Base-by-base conservation (phyloP, 2,329 filamentous ascomycete species). In the Cercospora citrullina region DNA sequence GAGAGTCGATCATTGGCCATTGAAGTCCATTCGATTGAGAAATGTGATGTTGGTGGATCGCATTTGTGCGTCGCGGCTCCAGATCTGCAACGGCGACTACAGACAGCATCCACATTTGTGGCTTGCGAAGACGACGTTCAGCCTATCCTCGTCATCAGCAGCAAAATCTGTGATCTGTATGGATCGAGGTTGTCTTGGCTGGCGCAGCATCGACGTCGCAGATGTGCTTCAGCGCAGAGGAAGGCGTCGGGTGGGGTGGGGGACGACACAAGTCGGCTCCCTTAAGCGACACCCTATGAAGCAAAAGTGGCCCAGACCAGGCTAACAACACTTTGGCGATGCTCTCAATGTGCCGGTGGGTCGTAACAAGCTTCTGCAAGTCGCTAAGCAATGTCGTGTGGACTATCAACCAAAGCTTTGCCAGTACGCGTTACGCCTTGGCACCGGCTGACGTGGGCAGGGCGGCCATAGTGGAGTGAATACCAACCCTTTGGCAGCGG, bases 121-220 rank as follows among this genome's bases (percentile, higher is more conserved):
- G 65, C 59, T 53, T 39, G 21, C 26, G 26, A 31, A 39, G 28
- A 62, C 45, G 58, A 57, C 12, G 23, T 45, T 45, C 18, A 62
- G 57, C 45, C 45, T 57, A 48, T 42, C 31, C 33, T 63, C 60
- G 65, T 63, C 60, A 64, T 67, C 65, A 53, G 65, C 65, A 63
- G 18, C 14, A 67, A 48, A 39, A 6, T 16, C 30, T n/a, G 39
- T 42, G 16, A 18, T 45, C 36, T 60, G 18, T 57, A 30, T 67
- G 65, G 65, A 30, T 57, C 18, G 60, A 21, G 23, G 23, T 33
- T 26, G 60, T 26, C 60, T 63, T 67, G 60, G 65, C 60, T 63
- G 65, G 59, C 59, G 59, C 45, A 55, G 60, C 18, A 61, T 28
- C 16, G 10, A 30, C 42, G 36, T 48, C 39, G 60, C 60, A 57